phyloP scores from a whole-genome alignment of 306 rosid species.

The Prinsepia uniflora region DNA sequence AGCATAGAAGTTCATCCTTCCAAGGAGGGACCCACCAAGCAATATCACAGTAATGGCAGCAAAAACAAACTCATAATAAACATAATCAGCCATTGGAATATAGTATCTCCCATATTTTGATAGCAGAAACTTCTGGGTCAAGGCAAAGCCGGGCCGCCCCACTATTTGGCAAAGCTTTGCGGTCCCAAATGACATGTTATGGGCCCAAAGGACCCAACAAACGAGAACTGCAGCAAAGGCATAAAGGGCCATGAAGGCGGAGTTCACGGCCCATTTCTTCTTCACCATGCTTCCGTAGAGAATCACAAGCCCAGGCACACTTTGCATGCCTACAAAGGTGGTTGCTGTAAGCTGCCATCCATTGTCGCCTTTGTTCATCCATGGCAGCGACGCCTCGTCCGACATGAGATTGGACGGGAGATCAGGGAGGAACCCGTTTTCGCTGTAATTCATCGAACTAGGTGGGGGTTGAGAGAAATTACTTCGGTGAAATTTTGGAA shows the following conservation, averaged over 20 bases:
- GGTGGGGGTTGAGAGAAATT: neutral
- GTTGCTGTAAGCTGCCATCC: slow-evolving; percentile 68
- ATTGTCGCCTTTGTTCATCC: slow-evolving; percentile 72
- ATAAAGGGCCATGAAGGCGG: slow-evolving; percentile 64
- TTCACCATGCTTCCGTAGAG: slow-evolving; percentile 69
- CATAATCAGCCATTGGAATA: slow-evolving; percentile 60
- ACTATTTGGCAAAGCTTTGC: slow-evolving; percentile 6
- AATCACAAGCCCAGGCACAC: slow-evolving; percentile 59
- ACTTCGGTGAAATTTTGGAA: slow-evolving; percentile 25
- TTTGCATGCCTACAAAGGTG: slow-evolving; percentile 59
- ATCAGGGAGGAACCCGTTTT: neutral
- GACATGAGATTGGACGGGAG: slow-evolving; percentile 9
- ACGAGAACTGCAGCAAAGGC: slow-evolving; percentile 51
- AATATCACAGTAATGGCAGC: slow-evolving; percentile 75
- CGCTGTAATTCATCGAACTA: slow-evolving; percentile 22
- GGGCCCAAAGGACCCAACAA: slow-evolving; percentile 79
- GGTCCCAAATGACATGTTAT: slow-evolving; percentile 54
- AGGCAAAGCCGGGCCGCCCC: slow-evolving; percentile 43
- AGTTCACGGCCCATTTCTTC: slow-evolving; percentile 69
- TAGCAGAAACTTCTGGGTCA: slow-evolving; percentile 33
- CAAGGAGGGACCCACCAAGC: slow-evolving; percentile 71
- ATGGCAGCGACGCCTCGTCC: slow-evolving; percentile 29
- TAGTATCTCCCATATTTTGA: neutral
- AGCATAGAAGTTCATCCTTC: slow-evolving; percentile 68
- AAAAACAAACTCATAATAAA: slow-evolving; percentile 59